Base-by-base conservation (phyloP, 176 grass and related monocot genomes). In the Thalia dealbata region DNA sequence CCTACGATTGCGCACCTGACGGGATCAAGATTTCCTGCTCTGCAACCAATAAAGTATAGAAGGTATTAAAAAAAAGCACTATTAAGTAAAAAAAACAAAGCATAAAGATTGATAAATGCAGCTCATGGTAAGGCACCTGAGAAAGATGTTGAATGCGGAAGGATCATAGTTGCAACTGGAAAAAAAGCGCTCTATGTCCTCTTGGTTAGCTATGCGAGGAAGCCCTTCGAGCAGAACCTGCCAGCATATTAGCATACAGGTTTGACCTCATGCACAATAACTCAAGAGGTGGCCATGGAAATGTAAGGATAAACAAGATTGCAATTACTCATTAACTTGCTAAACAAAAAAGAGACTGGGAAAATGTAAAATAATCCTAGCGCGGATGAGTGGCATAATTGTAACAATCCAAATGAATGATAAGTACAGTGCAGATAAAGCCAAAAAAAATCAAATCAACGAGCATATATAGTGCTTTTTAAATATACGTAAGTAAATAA, bases 191-290 rank as follows among this genome's bases (percentile, higher is more conserved):
- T 99, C 95, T 72, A 93, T 79, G 62, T 99, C 95, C 22, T 99
- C 95, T 46, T 21, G 32, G 7, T 32, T 22, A 42, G 90, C 85
- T 78, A 91, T 86, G 38, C 76, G 66, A 32, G 95, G 90, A 14
- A 99, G 72, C 66, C 95, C 95, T 88, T 99, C 82, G 79, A 99
- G 28, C n/a, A 99, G 23, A 51, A 88, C 72, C 95, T 99, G 73
- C 22, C 60, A 29, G 67, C 3, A 14, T 54, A 75, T 69, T 22
- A 82, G 7, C 2, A 73, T 60, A 52, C 14, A 14, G 6, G 9
- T 18, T 10, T 43, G 43, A 42, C 61, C 62, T 32, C 14, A 23
- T n/a, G 54, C 1, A 48, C 45, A 48, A 48, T 10, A 48, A 48
- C 45, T 48, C 11, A 48, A 48, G 11, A 48, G 45, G 45, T 9